A percentile compares a stretch with the other conserved stretches of the same genome.
phyloP scores from a whole-genome alignment of 176 grass and related monocot species.

The Oryza meyeriana region DNA sequence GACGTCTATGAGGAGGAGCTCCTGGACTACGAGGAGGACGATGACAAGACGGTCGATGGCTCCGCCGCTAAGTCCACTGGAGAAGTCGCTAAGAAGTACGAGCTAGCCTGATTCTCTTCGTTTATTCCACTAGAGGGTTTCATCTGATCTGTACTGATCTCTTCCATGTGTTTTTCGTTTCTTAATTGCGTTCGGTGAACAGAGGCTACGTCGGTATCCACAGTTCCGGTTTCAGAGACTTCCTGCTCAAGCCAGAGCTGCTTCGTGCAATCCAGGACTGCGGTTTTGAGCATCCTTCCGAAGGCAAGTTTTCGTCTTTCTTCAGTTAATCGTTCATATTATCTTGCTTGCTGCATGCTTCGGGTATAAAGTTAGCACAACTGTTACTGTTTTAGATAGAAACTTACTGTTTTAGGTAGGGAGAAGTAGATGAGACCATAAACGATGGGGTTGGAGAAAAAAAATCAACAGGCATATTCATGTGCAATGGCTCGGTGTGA shows the following conservation, averaged over 20 bases:
- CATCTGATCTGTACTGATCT: not conserved
- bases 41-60: slow-evolving; percentile 76
- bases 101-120: not conserved
- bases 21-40: slow-evolving; percentile 97
- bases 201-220: slow-evolving; percentile 99
- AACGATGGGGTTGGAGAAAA: too few species aligned
- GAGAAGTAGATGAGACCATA: too few species aligned
- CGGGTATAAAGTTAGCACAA: not conserved
- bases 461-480: too few species aligned
- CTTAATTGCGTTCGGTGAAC: not conserved
- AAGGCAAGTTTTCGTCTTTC: slow-evolving; percentile 56
- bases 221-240: slow-evolving; percentile 98
- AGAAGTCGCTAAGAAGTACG: slow-evolving; percentile 81
- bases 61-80: slow-evolving; percentile 63
- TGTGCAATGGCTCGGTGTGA: too few species aligned
- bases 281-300: slow-evolving; percentile 97
- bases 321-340: not conserved
- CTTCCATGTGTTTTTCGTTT: not conserved
- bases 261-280: slow-evolving; percentile 95
- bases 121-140: not conserved
- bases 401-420: too few species aligned
- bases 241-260: slow-evolving; percentile 96
- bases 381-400: too few species aligned
- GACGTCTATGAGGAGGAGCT: slow-evolving; percentile 99
- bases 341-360: not conserved